A percentile compares a stretch with the other conserved stretches of the same genome.
These are phyloP conservation scores for Echria macrotheca DNA, from an alignment of 495 filamentous ascomycete genomes.

Conservation along the genomic window DNA sequence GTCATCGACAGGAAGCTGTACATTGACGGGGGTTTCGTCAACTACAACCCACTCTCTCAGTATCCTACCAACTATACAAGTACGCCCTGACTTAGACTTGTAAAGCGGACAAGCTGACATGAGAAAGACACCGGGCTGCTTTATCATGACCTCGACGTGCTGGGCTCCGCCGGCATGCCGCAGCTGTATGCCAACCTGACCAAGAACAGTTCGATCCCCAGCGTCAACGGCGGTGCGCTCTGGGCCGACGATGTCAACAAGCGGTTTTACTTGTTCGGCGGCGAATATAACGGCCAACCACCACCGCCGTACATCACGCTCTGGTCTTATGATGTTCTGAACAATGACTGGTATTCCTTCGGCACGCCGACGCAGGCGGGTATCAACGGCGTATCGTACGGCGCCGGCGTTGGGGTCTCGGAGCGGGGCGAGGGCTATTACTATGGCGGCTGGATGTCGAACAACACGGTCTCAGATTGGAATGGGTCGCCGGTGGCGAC, in stretches of 20 bases:
- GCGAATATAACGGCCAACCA: constrained; percentile 36
- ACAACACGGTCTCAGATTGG: constrained; percentile 42
- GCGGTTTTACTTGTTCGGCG: constrained; percentile 48
- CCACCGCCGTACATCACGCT: constrained; percentile 32
- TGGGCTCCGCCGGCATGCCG: constrained; percentile 39
- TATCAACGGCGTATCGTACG: constrained; percentile 16
- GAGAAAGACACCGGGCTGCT: constrained; percentile 41
- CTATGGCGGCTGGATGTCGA: constrained; percentile 45
- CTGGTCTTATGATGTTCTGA: constrained; percentile 41
- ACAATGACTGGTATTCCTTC: constrained; percentile 39
- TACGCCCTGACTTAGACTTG: too few relatives aligned
- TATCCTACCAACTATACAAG: constrained; percentile 46
- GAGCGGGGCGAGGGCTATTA: constrained; percentile 25
- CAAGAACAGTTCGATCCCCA: constrained; percentile 44
- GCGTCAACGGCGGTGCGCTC: constrained; percentile 40
- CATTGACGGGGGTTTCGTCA: constrained; percentile 50
- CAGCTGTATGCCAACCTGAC: constrained; percentile 45
- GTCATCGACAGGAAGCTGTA: constrained; percentile 46
- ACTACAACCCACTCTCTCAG: constrained; percentile 39
- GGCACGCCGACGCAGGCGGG: constrained; percentile 14
- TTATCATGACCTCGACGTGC: constrained; percentile 44
- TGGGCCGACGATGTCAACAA: constrained; percentile 52
- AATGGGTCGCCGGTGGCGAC: constrained; percentile 12
- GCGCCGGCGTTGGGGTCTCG: constrained; percentile 20
- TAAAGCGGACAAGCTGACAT: too few relatives aligned